Evolutionary conservation across 352 stramenopile genomes (phyloP).

Genomic region (Pythium aphanidermatum): DNA sequence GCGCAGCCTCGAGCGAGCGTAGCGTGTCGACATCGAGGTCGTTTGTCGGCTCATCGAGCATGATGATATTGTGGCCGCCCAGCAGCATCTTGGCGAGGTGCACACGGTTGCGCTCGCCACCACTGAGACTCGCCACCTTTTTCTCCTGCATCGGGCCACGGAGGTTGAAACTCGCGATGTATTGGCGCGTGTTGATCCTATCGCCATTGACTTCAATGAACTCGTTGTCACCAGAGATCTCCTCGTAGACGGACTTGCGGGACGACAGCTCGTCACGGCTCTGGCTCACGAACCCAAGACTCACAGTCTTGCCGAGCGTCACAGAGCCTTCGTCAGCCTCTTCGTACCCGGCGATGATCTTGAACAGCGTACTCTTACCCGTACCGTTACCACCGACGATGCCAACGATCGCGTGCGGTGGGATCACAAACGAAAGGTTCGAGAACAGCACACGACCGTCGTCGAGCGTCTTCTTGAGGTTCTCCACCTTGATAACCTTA

Average conservation of each 20-base stretch:
- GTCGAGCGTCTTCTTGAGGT: conserved; percentile 67
- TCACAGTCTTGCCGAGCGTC: conserved; percentile 73
- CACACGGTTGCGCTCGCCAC: conserved; percentile 81
- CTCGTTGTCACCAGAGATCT: conserved; percentile 84
- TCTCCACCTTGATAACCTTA: conserved; percentile 86
- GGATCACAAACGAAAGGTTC: conserved; percentile 92
- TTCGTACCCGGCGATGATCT: conserved; percentile 93
- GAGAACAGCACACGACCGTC: conserved; percentile 88
- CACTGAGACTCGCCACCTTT: conserved; percentile 66
- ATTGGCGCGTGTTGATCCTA: conserved; percentile 75
- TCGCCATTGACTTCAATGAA: conserved; percentile 73
- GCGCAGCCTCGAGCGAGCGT: conserved; percentile 82
- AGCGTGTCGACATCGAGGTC: conserved; percentile 83
- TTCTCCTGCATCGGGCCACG: conserved; percentile 83
- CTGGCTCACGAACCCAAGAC: conserved; percentile 73
- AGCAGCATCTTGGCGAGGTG: conserved; percentile 84
- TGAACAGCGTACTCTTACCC: conserved; percentile 96
- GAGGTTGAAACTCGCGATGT: conserved; percentile 85
- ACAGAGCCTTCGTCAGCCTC: conserved; percentile 71
- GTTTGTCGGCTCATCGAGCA: conserved; percentile 87
- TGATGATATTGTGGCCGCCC: conserved; percentile 79
- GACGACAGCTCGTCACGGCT: conserved; percentile 63
- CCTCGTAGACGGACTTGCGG: conserved; percentile 69
- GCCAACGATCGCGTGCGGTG: conserved; percentile 94
- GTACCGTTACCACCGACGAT: conserved; percentile 98